Evolutionary conservation across 495 filamentous ascomycete species (phyloP), one percentile per base, ranked within the genome.

Genomic region (Lichenothelia convexa): DNA sequence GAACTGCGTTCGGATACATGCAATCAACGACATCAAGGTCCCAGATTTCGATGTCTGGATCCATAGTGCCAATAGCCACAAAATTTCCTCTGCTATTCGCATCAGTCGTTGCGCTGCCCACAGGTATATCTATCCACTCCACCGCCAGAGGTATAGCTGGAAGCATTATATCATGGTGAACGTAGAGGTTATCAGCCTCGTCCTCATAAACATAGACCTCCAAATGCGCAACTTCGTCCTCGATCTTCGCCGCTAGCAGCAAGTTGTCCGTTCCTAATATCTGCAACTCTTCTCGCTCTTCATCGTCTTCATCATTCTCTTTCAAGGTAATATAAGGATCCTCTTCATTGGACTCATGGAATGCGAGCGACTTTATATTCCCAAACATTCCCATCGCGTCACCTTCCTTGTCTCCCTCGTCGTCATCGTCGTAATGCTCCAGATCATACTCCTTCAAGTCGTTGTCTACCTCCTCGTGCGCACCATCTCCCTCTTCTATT

Each of bases 151-250:
- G 89, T 56, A 95, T 92, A 21, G 86, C 86, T 13, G 89, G 89
- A 27, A 99, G 73, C 89, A 99, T 94, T 47, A 99, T 92, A 51
- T 99, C 89, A 63, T 99, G 91, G 61, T 99, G 89, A 7, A 95
- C 86, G 55, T 95, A 99, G 24, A 99, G 74, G 56, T 99, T 95
- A 51, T 92, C 89, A 7, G 74, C 84, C 24, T 57, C 58, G 49
- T 95, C 91, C 57, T 97, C 91, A 56, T 97, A 97, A 20, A 97
- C 83, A 54, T 95, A 95, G 30, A 94, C 75, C 53, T 95, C 91
- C 15, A 99, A 68, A 59, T 94, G 86, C 18, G 89, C 84, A 18
- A 99, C 78, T 46, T 95, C 89, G 45, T 99, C 89, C 57, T 99
- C 89, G 15, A 93, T 69, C 64, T 91, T 87, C 44, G 83, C 85